phyloP scores from a whole-genome alignment of 2,329 filamentous ascomycete species.

The Blastomyces percursus region DNA sequence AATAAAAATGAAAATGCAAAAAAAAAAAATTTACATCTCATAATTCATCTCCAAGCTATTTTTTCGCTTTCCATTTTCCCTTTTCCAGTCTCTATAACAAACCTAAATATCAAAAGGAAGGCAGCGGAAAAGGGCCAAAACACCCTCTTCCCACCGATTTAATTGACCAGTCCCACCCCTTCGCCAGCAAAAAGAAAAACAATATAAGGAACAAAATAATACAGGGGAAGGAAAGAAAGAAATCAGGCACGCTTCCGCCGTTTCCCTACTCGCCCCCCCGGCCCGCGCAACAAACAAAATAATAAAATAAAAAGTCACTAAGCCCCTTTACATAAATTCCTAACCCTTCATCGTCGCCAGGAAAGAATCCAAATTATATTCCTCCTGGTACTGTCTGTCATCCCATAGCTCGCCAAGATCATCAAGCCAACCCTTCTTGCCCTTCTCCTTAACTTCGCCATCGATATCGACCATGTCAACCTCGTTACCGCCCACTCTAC shows the following conservation, averaged over 20 bases:
- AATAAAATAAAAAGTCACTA: neutral
- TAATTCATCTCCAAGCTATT: neutral
- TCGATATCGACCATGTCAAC: conserved; percentile 84
- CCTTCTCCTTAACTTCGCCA: conserved; percentile 83
- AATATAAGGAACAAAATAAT: neutral
- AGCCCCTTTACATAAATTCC: neutral
- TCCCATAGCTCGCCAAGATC: conserved; percentile 96
- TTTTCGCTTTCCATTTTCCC: neutral
- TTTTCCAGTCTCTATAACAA: neutral
- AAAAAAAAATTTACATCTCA: neutral
- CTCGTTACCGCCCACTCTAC: conserved; percentile 45
- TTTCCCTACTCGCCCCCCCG: neutral
- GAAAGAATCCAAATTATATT: conserved; percentile 92
- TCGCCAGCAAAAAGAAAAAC: neutral
- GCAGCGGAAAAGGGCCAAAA: neutral
- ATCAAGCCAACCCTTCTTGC: conserved; percentile 93
- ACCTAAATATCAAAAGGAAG: neutral
- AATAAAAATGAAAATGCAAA: neutral
- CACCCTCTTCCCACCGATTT: neutral
- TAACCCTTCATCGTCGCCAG: conserved; percentile 72
- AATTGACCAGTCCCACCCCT: neutral
- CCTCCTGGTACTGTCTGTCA: conserved; percentile 94
- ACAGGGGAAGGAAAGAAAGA: neutral
- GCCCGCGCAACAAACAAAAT: too few species aligned
- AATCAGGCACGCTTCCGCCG: neutral